Evolutionary conservation across 805 yeast species (phyloP).

Genomic region (Ogataea trehaloabstinens): DNA sequence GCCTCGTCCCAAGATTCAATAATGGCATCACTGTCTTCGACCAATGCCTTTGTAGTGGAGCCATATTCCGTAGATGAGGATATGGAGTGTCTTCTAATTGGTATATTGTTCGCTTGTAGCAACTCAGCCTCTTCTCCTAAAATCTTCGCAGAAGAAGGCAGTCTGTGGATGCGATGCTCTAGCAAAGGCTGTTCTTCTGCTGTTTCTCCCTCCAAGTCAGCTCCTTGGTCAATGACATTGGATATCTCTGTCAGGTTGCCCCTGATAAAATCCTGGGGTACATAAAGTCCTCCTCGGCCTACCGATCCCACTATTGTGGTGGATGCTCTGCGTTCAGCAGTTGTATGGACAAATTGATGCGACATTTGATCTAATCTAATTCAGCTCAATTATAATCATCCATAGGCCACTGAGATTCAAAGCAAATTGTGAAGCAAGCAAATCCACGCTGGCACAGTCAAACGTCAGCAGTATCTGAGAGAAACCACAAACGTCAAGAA

Average conservation of each 20-base stretch:
- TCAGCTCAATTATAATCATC: not conserved
- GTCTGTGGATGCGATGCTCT: slow-evolving; percentile 1
- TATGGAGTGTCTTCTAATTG: slow-evolving; percentile 21
- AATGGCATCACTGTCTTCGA: slow-evolving; percentile 23
- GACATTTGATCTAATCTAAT: too few species aligned
- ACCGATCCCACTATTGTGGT: slow-evolving; percentile 46
- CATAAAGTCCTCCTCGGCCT: slow-evolving; percentile 50
- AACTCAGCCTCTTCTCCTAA: slow-evolving; percentile 30
- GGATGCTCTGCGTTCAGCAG: slow-evolving; percentile 49
- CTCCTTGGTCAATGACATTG: slow-evolving; percentile 22
- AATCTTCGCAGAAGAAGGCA: slow-evolving; percentile 10
- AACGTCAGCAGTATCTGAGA: too few species aligned
- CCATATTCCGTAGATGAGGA: slow-evolving; percentile 6
- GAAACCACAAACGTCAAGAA: too few species aligned
- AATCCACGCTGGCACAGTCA: too few species aligned
- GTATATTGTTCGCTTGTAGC: slow-evolving; percentile 26
- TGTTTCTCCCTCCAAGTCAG: slow-evolving; percentile 6
- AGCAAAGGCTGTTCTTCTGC: slow-evolving; percentile 4
- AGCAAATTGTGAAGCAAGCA: too few species aligned
- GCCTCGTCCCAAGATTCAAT: slow-evolving; percentile 35
- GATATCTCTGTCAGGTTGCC: slow-evolving; percentile 23
- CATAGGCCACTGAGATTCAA: too few species aligned
- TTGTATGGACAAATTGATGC: slow-evolving; percentile 41
- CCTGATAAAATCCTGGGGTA: slow-evolving; percentile 48
- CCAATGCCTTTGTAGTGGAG: slow-evolving; percentile 8